Evolutionary conservation across 148 eudicot species (phyloP).

Genomic region (Talinum fruticosum): DNA sequence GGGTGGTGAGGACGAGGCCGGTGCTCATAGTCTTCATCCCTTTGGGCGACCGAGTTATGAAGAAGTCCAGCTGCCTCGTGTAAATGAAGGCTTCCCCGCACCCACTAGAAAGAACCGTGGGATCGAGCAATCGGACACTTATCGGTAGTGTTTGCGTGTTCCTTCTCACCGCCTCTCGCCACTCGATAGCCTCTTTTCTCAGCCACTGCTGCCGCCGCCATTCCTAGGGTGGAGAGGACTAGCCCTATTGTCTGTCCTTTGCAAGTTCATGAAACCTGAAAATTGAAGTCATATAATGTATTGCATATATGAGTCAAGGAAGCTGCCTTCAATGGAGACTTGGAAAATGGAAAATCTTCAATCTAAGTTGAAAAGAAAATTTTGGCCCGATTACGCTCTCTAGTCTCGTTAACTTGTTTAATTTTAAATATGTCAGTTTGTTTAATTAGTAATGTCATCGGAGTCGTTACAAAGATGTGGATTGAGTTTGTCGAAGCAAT

Average conservation of each 20-base stretch:
- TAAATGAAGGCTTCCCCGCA: constrained; percentile 72
- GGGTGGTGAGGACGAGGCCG: constrained; percentile 54
- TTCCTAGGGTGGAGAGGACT: constrained; percentile 45
- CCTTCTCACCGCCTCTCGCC: constrained; percentile 38
- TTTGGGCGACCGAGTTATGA: constrained; percentile 63
- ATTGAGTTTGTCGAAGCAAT: no score
- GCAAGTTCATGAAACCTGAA: constrained; percentile 56
- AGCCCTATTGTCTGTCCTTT: constrained; percentile 58
- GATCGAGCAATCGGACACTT: constrained; percentile 48
- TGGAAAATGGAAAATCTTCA: neutral
- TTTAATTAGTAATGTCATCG: neutral
- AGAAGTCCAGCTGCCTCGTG: constrained; percentile 74
- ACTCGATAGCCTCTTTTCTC: constrained; percentile 53
- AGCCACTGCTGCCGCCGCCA: constrained; percentile 49
- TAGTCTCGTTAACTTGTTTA: neutral
- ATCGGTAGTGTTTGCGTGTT: constrained; percentile 36
- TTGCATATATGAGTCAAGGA: neutral
- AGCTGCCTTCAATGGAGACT: neutral
- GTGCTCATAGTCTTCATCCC: constrained; percentile 79
- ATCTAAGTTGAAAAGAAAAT: neutral
- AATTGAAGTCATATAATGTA: neutral
- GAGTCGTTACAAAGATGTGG: no score
- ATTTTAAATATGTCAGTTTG: neutral
- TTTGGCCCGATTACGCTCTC: neutral
- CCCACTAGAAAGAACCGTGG: constrained; percentile 74